Evolutionary conservation across 345 rosid genomes (phyloP).

Genomic region (Gossypium herbaceum): DNA sequence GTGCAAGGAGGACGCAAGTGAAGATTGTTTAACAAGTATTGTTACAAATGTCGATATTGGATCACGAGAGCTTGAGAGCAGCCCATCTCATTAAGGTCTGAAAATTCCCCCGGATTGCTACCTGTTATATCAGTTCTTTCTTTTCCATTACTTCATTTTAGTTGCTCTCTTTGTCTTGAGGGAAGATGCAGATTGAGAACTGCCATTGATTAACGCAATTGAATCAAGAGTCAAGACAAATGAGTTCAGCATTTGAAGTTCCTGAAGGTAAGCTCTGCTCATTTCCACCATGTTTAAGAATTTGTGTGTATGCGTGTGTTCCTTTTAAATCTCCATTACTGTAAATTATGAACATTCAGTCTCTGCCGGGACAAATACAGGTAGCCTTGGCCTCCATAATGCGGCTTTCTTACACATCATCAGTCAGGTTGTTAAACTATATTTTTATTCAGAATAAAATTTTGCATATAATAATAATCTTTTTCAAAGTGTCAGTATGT

Average conservation of each 20-base stretch:
- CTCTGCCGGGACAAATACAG: too few species aligned
- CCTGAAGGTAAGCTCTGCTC: not conserved
- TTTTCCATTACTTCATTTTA: not conserved
- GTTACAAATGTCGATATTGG: too few species aligned
- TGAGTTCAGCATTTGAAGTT: not conserved
- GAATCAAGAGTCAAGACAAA: not conserved
- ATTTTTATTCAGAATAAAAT: too few species aligned
- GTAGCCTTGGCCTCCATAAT: not conserved
- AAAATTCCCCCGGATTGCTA: not conserved
- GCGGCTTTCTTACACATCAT: not conserved
- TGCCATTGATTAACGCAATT: not conserved
- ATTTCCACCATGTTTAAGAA: not conserved
- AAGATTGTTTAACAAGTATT: too few species aligned
- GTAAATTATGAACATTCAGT: not conserved
- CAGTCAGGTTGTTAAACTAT: too few species aligned
- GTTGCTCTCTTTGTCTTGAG: not conserved
- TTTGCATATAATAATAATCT: too few species aligned
- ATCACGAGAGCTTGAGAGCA: not conserved
- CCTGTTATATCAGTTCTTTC: not conserved
- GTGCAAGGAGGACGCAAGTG: too few species aligned
- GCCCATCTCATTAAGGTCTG: not conserved
- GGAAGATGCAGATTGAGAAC: not conserved
- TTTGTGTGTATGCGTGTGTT: not conserved
- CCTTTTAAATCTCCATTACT: not conserved
- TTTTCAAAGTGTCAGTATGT: too few species aligned